Evolutionary conservation across 1,284 basidiomycete species (phyloP).

Genomic region (Sanguinoderma infundibulare): DNA sequence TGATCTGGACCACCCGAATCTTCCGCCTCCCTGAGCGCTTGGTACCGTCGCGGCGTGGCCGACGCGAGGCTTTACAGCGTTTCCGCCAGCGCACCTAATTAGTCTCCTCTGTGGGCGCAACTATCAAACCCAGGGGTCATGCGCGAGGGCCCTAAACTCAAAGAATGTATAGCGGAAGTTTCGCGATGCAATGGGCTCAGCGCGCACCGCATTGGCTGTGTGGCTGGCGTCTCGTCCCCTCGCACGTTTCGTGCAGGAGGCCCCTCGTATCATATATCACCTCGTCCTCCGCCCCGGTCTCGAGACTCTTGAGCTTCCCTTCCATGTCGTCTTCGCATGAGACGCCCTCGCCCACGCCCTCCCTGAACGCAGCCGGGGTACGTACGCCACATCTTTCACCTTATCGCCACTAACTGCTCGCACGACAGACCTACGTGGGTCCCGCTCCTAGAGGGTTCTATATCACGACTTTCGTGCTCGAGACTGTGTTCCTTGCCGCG

Average conservation of each 20-base stretch:
- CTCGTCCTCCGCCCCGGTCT: neutral
- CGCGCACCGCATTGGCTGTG: neutral
- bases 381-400: neutral
- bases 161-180: slow-evolving; percentile 1
- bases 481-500: slow-evolving; percentile 4
- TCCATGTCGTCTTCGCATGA: slow-evolving; percentile 10
- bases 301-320: neutral
- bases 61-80: neutral
- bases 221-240: neutral
- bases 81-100: neutral
- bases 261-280: neutral
- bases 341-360: slow-evolving; percentile 2
- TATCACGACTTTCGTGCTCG: slow-evolving; percentile 2
- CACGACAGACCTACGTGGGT: slow-evolving; percentile 7
- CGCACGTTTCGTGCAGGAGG: neutral
- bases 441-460: slow-evolving; percentile 7
- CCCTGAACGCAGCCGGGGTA: slow-evolving; percentile 10
- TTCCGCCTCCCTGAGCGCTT: neutral
- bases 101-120: slow-evolving; percentile 2
- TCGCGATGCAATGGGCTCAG: neutral
- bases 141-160: neutral
- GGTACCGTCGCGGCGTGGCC: neutral
- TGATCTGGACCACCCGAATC: neutral
- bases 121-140: slow-evolving; percentile 16
- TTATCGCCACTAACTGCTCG: neutral